These are phyloP conservation scores for Tricholomella constricta DNA, from an alignment of 768 basidiomycete genomes.

Conservation along the genomic window DNA sequence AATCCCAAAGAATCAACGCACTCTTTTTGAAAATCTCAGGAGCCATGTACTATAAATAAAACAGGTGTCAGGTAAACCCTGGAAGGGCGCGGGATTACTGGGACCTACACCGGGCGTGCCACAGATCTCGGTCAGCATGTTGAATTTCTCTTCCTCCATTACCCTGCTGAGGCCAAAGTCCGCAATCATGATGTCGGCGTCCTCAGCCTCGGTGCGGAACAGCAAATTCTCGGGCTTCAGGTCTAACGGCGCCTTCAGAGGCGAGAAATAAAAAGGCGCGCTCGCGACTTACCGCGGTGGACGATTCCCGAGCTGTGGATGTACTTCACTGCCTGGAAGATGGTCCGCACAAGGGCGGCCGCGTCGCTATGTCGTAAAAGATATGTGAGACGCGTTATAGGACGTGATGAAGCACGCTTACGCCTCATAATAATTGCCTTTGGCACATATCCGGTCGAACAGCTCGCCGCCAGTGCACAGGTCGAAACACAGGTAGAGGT, in stretches of 20 bases:
- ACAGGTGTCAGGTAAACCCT: neutral
- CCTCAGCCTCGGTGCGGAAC: conserved; percentile 87
- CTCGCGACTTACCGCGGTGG: conserved; percentile 64
- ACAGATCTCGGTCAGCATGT: conserved; percentile 90
- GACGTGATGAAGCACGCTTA: conserved; percentile 32
- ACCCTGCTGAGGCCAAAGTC: conserved; percentile 94
- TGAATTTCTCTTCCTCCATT: conserved; percentile 88
- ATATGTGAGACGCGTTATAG: neutral
- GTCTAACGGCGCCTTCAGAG: conserved; percentile 45
- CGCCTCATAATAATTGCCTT: conserved; percentile 96
- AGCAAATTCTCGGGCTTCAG: conserved; percentile 98
- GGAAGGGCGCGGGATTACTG: neutral
- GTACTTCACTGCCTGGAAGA: conserved; percentile 86
- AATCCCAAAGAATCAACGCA: conserved; percentile 33
- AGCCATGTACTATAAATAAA: conserved; percentile 73
- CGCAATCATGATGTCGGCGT: conserved; percentile 94
- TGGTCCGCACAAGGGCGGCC: conserved; percentile 82
- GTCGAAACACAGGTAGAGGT: conserved; percentile 93
- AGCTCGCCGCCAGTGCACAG: conserved; percentile 97
- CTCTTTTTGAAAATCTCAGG: conserved; percentile 95
- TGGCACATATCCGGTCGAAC: conserved; percentile 98
- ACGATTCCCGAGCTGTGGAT: conserved; percentile 93
- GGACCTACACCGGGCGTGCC: conserved; percentile 82
- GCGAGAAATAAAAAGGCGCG: neutral
- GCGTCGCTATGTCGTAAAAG: conserved; percentile 65